A percentile compares a stretch with the other conserved stretches of the same genome.
These are phyloP conservation scores for Diplodia corticola DNA, from an alignment of 2,329 filamentous ascomycete genomes.

Conservation along the genomic window DNA sequence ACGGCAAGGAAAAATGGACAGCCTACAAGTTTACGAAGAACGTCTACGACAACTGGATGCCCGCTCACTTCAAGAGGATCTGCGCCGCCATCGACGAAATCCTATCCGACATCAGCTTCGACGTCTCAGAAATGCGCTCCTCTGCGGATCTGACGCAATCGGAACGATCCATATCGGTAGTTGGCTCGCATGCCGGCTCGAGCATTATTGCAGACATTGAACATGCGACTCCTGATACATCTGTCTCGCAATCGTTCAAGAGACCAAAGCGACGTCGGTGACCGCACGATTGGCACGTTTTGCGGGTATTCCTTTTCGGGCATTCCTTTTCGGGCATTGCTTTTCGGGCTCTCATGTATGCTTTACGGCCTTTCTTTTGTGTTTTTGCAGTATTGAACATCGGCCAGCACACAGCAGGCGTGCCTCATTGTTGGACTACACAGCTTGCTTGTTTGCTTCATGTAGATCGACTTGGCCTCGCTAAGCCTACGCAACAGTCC, in stretches of 20 bases:
- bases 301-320: no score
- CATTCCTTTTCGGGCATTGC: no score
- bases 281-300: no score
- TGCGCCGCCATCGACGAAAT: constrained; percentile 25
- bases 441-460: no score
- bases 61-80: constrained; percentile 25
- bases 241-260: background rate
- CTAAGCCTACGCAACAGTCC: no score
- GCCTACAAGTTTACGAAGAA: constrained; percentile 24
- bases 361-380: no score
- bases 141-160: background rate
- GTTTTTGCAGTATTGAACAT: no score
- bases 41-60: constrained; percentile 23
- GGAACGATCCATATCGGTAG: background rate
- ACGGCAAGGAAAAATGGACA: constrained; percentile 24
- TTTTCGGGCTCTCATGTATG: no score
- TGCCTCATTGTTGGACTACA: no score
- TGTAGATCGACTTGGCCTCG: no score
- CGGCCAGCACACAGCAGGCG: no score
- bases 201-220: background rate
- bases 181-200: background rate
- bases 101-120: background rate
- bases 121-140: background rate
- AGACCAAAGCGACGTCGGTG: background rate
- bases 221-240: background rate